These are phyloP conservation scores for Wickerhamomyces sp. DNA, from an alignment of 1,139 yeast genomes.

Conservation along the genomic window DNA sequence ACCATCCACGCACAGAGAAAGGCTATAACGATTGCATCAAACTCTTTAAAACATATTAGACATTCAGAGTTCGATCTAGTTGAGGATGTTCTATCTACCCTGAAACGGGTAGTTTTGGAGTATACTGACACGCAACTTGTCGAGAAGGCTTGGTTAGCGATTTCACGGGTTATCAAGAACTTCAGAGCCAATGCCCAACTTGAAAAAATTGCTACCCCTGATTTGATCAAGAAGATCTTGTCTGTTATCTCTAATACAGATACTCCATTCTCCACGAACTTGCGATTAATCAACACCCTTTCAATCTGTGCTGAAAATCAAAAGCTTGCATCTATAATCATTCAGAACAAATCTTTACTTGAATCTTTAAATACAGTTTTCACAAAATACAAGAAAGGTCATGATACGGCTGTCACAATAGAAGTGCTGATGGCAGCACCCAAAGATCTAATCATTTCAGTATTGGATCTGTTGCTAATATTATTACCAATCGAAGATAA, in stretches of 20 bases:
- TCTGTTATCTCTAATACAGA: slow-evolving; percentile 23
- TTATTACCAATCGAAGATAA: slow-evolving; percentile 45
- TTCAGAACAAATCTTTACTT: slow-evolving; percentile 40
- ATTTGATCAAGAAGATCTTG: slow-evolving; percentile 29
- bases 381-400: slow-evolving; percentile 33
- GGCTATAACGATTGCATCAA: slow-evolving; percentile 73
- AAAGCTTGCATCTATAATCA: slow-evolving; percentile 36
- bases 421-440: slow-evolving; percentile 78
- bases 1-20: slow-evolving; percentile 88
- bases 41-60: slow-evolving; percentile 44
- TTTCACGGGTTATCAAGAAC: slow-evolving; percentile 57
- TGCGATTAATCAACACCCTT: slow-evolving; percentile 41
- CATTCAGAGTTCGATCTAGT: slow-evolving; percentile 26
- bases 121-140: slow-evolving; percentile 59
- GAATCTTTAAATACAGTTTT: slow-evolving; percentile 42
- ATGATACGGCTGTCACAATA: slow-evolving; percentile 37
- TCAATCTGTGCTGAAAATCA: slow-evolving; percentile 26
- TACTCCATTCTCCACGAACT: slow-evolving; percentile 17
- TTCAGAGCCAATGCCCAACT: slow-evolving; percentile 44
- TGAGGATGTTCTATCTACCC: slow-evolving; percentile 53
- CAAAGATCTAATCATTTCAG: slow-evolving; percentile 53
- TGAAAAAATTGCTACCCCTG: slow-evolving; percentile 39
- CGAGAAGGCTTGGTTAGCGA: slow-evolving; percentile 65
- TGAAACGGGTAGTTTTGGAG: slow-evolving; percentile 58
- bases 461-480: slow-evolving; percentile 53